Evolutionary conservation across 441 rosid species (phyloP), one percentile per base, ranked within the genome.

Genomic region (Flueggea neowawraea): DNA sequence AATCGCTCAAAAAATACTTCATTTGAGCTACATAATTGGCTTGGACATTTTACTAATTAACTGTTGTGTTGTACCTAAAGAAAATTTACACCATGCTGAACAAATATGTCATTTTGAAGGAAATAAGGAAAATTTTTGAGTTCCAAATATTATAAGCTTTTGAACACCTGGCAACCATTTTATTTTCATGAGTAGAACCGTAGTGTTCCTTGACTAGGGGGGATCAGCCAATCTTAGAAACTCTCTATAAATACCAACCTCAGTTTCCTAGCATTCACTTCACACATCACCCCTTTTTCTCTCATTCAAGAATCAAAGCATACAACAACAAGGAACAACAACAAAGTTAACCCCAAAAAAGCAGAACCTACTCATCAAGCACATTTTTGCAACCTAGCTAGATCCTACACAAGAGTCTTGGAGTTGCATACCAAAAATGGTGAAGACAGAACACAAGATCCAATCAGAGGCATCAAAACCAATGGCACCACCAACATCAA

Each of bases 121-220:
- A 43, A 43, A 43, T 14, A 39, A 31, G 45, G n/a, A 68, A 55
- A 41, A 10, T 64, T 44, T 58, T 28, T 10, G 55, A 31, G 55
- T 44, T 51, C 15, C 7, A n/a, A 32, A 13, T 47, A 36, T 45
- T 17, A 36, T 57, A 63, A 65, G 64, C 60, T 62, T 17, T 47
- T 58, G 71, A 63, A 67, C 60, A 80, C 72, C 81, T 82, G 96
- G 78, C 84, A 75, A 33, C 81, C 80, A 86, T 55, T 75, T 72
- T 55, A 62, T 63, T 58, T 75, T 60, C 74, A 69, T 71, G 55
- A 67, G 65, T 61, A 31, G 41, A 57, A 61, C 69, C 73, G 63
- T 64, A 66, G 73, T 68, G 68, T 70, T 69, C 60, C 53, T 62
- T 54, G 36, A 66, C 71, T 4, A n/a, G 9, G 15, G 15, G 56